These are phyloP conservation scores for Botryotinia narcissicola DNA, from an alignment of 2,329 filamentous ascomycete genomes.

Conservation along the genomic window DNA sequence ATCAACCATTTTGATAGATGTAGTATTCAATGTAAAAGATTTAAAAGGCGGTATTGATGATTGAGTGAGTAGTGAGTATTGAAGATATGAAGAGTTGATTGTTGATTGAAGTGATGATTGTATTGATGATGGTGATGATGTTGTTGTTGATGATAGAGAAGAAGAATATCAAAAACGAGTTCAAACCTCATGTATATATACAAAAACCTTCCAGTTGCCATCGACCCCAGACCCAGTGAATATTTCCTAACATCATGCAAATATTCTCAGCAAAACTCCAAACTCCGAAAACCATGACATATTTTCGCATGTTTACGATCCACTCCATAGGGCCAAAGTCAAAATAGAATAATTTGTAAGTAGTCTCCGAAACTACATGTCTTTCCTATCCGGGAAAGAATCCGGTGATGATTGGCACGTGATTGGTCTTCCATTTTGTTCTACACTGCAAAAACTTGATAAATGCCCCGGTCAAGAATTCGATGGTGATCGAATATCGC, in stretches of 20 bases:
- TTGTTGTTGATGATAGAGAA: constrained; percentile 9
- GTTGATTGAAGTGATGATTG: constrained; percentile 7
- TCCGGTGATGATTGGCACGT: neutral
- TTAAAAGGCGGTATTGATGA: neutral
- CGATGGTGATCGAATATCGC: neutral
- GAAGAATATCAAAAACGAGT: neutral
- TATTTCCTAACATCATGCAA: neutral
- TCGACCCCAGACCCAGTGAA: neutral
- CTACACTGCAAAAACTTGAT: neutral
- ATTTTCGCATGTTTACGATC: neutral
- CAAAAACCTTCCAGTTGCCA: neutral
- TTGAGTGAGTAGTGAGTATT: neutral
- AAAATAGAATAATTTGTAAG: neutral
- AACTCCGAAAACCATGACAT: constrained; percentile 13
- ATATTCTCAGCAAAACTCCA: neutral
- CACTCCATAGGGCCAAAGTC: constrained; percentile 11
- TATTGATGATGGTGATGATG: constrained; percentile 10
- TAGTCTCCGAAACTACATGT: neutral
- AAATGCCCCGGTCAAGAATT: neutral
- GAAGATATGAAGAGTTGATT: constrained; percentile 3
- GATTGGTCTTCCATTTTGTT: neutral
- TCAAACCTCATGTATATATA: constrained; percentile 9
- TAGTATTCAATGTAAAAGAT: neutral
- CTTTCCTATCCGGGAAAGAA: neutral
- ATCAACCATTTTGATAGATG: constrained; percentile 28